These are phyloP conservation scores for Candida dendrica DNA, from an alignment of 805 yeast genomes.

Conservation along the genomic window DNA sequence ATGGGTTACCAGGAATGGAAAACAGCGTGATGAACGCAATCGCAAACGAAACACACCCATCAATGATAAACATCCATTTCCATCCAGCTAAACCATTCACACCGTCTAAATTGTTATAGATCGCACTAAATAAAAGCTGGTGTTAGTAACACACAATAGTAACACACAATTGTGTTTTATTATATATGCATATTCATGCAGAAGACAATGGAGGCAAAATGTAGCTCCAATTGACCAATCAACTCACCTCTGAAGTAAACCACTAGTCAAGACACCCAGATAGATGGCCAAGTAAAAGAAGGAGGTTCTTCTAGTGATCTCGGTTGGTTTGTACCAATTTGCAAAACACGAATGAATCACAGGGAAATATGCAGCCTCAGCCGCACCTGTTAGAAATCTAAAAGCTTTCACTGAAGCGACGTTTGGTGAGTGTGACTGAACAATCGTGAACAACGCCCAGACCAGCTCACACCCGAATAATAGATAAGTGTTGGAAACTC, in stretches of 20 bases:
- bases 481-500: conserved; percentile 42
- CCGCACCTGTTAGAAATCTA: conserved; percentile 58
- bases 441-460: conserved; percentile 63
- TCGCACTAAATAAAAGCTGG: conserved; percentile 21
- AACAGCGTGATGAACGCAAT: conserved; percentile 52
- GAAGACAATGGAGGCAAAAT: no score
- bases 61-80: conserved; percentile 61
- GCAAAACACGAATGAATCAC: conserved; percentile 52
- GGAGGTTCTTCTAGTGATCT: conserved; percentile 54
- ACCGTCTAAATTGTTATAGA: conserved; percentile 33
- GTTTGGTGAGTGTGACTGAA: conserved; percentile 40
- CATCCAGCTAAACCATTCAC: conserved; percentile 42
- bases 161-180: no score
- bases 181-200: no score
- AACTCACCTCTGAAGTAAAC: conserved; percentile 36
- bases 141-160: background rate
- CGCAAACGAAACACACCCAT: conserved; percentile 50
- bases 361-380: conserved; percentile 61
- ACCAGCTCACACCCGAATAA: conserved; percentile 48
- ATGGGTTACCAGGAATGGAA: conserved; percentile 60
- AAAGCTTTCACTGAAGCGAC: conserved; percentile 50
- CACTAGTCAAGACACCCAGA: conserved; percentile 44
- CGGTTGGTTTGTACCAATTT: conserved; percentile 52
- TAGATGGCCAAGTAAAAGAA: conserved; percentile 48
- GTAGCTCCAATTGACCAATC: no score